phyloP scores from a whole-genome alignment of 352 stramenopile species.

The Pythium sukuiense region DNA sequence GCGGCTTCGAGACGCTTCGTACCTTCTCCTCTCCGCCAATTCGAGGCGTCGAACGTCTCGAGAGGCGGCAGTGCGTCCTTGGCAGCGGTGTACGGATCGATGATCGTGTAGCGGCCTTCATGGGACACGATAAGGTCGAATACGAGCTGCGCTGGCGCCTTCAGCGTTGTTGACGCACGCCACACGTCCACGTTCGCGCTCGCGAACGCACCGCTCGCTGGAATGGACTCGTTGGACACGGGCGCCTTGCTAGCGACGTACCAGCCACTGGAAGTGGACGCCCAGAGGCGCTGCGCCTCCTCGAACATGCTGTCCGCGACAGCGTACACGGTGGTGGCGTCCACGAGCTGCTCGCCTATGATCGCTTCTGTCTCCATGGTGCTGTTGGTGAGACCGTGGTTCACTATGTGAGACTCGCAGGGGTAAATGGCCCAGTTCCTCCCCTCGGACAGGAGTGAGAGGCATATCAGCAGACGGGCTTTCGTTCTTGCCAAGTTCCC shows the following conservation, averaged over 20 bases:
- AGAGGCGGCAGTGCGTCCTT: constrained; percentile 33
- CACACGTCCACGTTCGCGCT: constrained; percentile 22
- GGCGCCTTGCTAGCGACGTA: constrained; percentile 22
- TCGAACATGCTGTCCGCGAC: constrained; percentile 30
- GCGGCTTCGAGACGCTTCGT: constrained; percentile 31
- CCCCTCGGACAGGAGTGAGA: neutral
- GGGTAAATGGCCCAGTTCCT: neutral
- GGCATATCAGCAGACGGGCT: constrained; percentile 1
- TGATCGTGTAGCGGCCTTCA: constrained; percentile 32
- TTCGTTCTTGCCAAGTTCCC: too few relatives aligned
- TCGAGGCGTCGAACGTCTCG: constrained; percentile 24
- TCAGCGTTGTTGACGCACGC: constrained; percentile 22
- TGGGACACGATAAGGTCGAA: constrained; percentile 35
- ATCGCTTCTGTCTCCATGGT: constrained; percentile 8
- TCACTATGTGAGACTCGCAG: neutral
- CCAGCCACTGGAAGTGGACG: constrained; percentile 23
- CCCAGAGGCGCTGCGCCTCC: constrained; percentile 32
- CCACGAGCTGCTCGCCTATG: constrained; percentile 31
- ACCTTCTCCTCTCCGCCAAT: constrained; percentile 21
- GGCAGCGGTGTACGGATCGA: constrained; percentile 33
- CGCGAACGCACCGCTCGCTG: constrained; percentile 31
- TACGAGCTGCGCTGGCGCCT: constrained; percentile 25
- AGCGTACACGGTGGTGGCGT: constrained; percentile 20
- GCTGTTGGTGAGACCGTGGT: neutral
- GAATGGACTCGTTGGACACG: constrained; percentile 30